phyloP scores from a whole-genome alignment of 352 stramenopile species.

The Pythium aristosporum region DNA sequence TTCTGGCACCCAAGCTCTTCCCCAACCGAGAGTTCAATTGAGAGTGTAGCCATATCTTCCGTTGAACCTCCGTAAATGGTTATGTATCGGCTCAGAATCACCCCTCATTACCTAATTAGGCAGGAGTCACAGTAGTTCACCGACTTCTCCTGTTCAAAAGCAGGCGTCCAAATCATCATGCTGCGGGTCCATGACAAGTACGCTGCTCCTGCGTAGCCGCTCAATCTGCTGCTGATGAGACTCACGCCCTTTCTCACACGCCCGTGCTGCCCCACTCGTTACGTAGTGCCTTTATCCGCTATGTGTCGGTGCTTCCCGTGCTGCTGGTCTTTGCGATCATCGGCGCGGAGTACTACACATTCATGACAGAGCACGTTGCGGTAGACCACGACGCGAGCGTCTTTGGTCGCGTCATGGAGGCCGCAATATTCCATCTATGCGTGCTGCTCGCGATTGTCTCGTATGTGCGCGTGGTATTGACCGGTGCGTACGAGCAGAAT shows the following conservation, averaged over 20 bases:
- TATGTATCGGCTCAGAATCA: conserved; percentile 5
- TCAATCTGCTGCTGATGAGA: neutral
- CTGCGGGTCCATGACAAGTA: conserved; percentile 77
- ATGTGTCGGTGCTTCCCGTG: conserved; percentile 65
- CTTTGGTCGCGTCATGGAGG: conserved; percentile 37
- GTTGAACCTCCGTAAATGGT: neutral
- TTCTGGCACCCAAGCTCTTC: conserved; percentile 93
- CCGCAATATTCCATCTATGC: conserved; percentile 58
- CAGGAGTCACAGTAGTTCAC: conserved; percentile 7
- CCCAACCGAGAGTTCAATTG: conserved; percentile 91
- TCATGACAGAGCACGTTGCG: conserved; percentile 52
- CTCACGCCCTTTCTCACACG: neutral
- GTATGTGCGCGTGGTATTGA: conserved; percentile 77
- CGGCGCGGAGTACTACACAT: conserved; percentile 70
- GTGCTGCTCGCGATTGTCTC: conserved; percentile 46
- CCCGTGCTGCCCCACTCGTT: neutral
- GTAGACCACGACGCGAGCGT: conserved; percentile 24
- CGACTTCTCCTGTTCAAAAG: neutral
- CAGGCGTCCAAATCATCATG: conserved; percentile 32
- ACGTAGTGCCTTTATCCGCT: conserved; percentile 52
- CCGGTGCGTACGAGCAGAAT: conserved; percentile 35
- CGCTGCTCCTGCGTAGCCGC: neutral
- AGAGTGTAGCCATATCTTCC: conserved; percentile 16
- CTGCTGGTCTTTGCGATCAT: conserved; percentile 58
- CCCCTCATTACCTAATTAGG: neutral